These are phyloP conservation scores for Talaromyces sp. DNA, from an alignment of 2,329 filamentous ascomycete species.

Conservation along the genomic window DNA sequence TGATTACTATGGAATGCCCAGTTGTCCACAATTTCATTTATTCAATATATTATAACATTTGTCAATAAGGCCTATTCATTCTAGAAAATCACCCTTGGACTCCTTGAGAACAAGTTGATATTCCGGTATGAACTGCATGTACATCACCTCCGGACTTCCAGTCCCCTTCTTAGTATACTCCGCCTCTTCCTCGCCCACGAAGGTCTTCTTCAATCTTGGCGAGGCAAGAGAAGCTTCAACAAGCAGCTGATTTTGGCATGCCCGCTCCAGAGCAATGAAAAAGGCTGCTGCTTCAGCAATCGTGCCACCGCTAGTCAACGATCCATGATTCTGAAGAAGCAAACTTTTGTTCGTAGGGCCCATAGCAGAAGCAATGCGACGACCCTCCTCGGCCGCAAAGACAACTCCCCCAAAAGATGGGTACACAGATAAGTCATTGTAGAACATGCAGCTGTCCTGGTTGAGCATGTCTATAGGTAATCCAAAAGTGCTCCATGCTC, in stretches of 20 bases:
- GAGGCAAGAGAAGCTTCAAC: constrained; percentile 62
- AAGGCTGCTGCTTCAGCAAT: constrained; percentile 75
- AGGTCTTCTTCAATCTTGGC: not conserved
- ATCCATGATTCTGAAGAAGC: constrained; percentile 39
- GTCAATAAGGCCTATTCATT: too few species aligned
- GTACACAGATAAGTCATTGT: constrained; percentile 37
- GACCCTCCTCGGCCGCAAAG: constrained; percentile 48
- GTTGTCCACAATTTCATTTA: too few species aligned
- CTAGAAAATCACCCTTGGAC: too few species aligned
- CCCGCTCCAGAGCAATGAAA: constrained; percentile 69
- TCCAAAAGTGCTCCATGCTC: constrained; percentile 48
- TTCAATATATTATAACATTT: too few species aligned
- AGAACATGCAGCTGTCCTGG: constrained; percentile 38
- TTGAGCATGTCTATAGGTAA: constrained; percentile 48
- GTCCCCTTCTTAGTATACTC: not conserved
- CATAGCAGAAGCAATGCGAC: constrained; percentile 37
- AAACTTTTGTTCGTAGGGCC: constrained; percentile 23
- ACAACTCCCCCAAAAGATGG: constrained; percentile 52
- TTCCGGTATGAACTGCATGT: not conserved
- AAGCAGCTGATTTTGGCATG: constrained; percentile 68
- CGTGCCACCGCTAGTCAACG: constrained; percentile 64
- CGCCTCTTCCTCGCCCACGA: not conserved
- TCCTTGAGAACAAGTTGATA: not conserved
- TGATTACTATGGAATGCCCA: too few species aligned
- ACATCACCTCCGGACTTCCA: not conserved